These are phyloP conservation scores for Clonostachys solani DNA, from an alignment of 2,329 filamentous ascomycete species.

Conservation along the genomic window DNA sequence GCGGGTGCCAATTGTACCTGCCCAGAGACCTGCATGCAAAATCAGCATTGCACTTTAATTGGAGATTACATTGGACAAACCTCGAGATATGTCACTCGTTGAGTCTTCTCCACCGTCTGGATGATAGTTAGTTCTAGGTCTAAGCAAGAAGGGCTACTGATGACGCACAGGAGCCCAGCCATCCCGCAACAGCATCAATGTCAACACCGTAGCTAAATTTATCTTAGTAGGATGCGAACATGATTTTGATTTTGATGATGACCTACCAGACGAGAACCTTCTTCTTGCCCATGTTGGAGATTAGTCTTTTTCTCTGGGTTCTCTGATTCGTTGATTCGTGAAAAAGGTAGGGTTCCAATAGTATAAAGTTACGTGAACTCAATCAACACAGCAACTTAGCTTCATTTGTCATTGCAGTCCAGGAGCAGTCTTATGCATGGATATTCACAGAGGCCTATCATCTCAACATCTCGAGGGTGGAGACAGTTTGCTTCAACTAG, in stretches of 20 bases:
- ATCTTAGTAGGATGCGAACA: neutral
- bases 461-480: too few relatives aligned
- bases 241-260: neutral
- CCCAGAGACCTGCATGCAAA: conserved; percentile 46
- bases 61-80: conserved; percentile 11
- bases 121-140: too few relatives aligned
- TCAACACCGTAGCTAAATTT: conserved; percentile 23
- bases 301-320: too few relatives aligned
- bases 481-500: too few relatives aligned
- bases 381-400: too few relatives aligned
- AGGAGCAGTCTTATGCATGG: too few relatives aligned
- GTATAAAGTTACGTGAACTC: too few relatives aligned
- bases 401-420: too few relatives aligned
- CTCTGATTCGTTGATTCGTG: too few relatives aligned
- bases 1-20: conserved; percentile 42
- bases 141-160: too few relatives aligned
- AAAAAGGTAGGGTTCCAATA: too few relatives aligned
- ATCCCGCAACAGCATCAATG: conserved; percentile 49
- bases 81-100: conserved; percentile 1
- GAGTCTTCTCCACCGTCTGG: conserved; percentile 1
- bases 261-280: conserved; percentile 14
- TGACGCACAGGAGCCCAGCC: conserved; percentile 36
- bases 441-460: too few relatives aligned
- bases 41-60: conserved; percentile 38
- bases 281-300: conserved; percentile 13